Conservation (phyloP, 768 basidiomycete genomes). For the Tulasnella sp. region DNA sequence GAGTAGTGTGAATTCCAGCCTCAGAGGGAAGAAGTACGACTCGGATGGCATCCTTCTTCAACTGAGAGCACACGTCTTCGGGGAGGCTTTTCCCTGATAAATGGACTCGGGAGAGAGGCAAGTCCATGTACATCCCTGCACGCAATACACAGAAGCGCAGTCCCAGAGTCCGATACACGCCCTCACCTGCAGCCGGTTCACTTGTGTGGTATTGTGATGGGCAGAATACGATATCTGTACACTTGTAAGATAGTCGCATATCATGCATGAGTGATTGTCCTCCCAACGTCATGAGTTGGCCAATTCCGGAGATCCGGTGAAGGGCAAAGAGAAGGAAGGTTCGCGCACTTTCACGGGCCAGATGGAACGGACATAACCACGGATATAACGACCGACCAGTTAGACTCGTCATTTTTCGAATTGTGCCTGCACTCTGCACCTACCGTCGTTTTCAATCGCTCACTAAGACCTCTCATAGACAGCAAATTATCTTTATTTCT, state of each 20-base stretch:
- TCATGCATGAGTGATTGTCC: not conserved
- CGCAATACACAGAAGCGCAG: not conserved
- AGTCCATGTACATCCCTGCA: not conserved
- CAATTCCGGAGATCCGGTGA: not conserved
- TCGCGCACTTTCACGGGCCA: not conserved
- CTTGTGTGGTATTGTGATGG: not conserved
- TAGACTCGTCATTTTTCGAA: constrained; percentile 16
- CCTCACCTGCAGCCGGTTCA: not conserved
- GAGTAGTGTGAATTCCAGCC: not conserved
- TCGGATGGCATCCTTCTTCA: not conserved
- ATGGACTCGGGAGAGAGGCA: not conserved
- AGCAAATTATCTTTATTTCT: not conserved
- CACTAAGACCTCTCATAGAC: not conserved
- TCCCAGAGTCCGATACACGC: not conserved
- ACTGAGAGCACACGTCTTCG: not conserved
- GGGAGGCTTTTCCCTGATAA: not conserved
- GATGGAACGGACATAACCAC: not conserved
- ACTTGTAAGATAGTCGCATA: not conserved
- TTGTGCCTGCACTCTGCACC: not conserved
- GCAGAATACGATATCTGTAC: not conserved
- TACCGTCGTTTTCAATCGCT: not conserved
- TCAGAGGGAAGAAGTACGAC: not conserved
- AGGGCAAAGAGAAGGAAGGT: not conserved
- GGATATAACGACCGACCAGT: not conserved
- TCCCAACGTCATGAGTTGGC: not conserved